A percentile compares a stretch with the other conserved stretches of the same genome.
Evolutionary conservation across 306 rosid genomes (phyloP).

Genomic region (Acacia acuminata): DNA sequence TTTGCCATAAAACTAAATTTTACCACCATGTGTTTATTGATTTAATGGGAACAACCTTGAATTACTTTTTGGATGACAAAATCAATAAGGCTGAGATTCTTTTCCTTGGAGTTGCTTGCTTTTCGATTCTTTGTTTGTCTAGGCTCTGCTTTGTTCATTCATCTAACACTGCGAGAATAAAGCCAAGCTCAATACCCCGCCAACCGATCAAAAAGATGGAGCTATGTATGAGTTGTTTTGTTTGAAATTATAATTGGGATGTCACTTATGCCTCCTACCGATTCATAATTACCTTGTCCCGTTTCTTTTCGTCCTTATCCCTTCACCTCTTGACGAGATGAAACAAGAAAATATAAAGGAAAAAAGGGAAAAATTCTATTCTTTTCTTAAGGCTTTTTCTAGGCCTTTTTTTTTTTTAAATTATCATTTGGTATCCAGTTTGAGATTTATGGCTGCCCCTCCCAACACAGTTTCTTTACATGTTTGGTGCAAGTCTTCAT

Average conservation of each 20-base stretch:
- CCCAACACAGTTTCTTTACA: no score
- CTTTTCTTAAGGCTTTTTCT: neutral
- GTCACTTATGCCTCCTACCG: neutral
- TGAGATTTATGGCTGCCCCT: no score
- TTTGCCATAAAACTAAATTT: slow-evolving; percentile 30
- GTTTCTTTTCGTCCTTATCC: neutral
- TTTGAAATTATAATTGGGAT: slow-evolving; percentile 1
- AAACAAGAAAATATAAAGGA: neutral
- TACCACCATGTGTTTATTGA: no score
- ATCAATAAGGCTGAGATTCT: slow-evolving; percentile 83
- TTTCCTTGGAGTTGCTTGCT: slow-evolving; percentile 92
- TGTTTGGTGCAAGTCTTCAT: no score
- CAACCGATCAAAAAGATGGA: slow-evolving; percentile 37
- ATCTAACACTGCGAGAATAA: slow-evolving; percentile 83
- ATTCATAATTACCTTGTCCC: neutral
- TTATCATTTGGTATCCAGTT: no score
- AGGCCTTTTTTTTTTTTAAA: no score
- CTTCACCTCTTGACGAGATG: neutral
- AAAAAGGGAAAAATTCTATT: neutral
- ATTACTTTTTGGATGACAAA: no score
- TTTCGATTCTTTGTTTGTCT: slow-evolving; percentile 79
- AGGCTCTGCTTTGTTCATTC: slow-evolving; percentile 84
- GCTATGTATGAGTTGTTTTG: slow-evolving; percentile 46
- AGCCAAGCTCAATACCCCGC: slow-evolving; percentile 53
- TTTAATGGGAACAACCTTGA: no score